Evolutionary conservation across 1,139 yeast species (phyloP), one percentile per base, ranked within the genome.

Genomic region (Scheffersomyces illinoinensis): DNA sequence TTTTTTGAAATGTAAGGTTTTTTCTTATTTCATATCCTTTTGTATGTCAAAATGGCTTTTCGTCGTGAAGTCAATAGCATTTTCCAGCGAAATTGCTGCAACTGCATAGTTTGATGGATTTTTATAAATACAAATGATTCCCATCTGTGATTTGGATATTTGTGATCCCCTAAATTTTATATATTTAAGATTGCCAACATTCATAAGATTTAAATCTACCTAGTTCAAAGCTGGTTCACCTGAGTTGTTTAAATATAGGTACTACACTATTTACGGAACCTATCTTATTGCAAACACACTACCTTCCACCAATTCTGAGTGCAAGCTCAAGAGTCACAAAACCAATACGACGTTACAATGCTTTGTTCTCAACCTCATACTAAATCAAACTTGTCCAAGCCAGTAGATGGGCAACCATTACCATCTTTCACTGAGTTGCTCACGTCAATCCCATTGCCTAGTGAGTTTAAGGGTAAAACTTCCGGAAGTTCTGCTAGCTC

Each of bases 341-440:
- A 10, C 17, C 17, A 4, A 43, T 24, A 20, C 19, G 10, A 26
- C 24, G 50, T 50, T 43, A 19, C 47, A 33, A 48, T 48, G 51
- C 21, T 48, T 24, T 48, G 51, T 48, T 48, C 51, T 14, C 51
- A 48, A 48, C 51, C 51, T 19, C 24, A 48, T 48, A 20, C 24
- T n/a, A 48, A 48, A 20, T 8, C 51, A 48, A 48, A 6, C 14
- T 20, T 48, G 24, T 21, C 51, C 14, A 48, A 48, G 51, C 8
- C 24, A 6, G 51, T 20, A 24, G 51, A 48, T 21, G 21, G 19
- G 24, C 51, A 51, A 43, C 57, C 60, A 24, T 68, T 78, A 53
- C 82, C 82, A 10, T 76, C 80, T 12, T 78, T 78, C 64, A 74
- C 63, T 56, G 82, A 78, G 63, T 71, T 78, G 56, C 61, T 78